Percentiles rank a stretch among this genome's conserved stretches.
These are phyloP conservation scores for Jamesozyma rosinii DNA, from an alignment of 805 yeast species.

Conservation along the genomic window DNA sequence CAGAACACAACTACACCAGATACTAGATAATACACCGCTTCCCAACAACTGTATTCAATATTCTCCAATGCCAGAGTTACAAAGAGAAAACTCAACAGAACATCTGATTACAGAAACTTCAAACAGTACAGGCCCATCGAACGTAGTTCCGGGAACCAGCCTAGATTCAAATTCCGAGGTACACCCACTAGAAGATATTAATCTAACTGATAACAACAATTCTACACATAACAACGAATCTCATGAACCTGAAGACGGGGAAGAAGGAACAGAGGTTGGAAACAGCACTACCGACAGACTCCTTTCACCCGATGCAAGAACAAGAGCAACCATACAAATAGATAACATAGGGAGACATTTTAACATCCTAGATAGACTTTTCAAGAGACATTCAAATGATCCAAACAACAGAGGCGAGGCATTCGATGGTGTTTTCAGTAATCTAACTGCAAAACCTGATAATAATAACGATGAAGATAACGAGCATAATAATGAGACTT, in stretches of 20 bases:
- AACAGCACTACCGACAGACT: constrained; percentile 7
- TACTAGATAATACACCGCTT: not conserved
- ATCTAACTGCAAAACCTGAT: constrained; percentile 84
- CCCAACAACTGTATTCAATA: not conserved
- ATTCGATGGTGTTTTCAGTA: constrained; percentile 85
- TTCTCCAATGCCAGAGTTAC: not conserved
- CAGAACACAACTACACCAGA: not conserved
- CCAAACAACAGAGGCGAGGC: constrained; percentile 6
- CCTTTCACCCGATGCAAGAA: constrained; percentile 11
- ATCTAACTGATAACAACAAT: not conserved
- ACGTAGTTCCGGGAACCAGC: not conserved
- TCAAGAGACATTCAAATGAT: constrained; percentile 16
- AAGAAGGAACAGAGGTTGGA: constrained; percentile 2
- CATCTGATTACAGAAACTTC: not conserved
- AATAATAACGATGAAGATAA: constrained; percentile 23
- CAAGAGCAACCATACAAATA: constrained; percentile 16
- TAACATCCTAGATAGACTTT: constrained; percentile 34
- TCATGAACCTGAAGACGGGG: constrained; percentile 3
- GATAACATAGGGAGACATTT: constrained; percentile 30
- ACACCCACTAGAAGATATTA: not conserved
- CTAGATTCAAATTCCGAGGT: not conserved
- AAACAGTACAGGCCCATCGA: not conserved
- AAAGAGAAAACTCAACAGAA: not conserved
- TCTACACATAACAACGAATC: not conserved
- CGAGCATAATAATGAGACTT: constrained; percentile 40